Evolutionary conservation across 208 protist species (phyloP), one percentile per base, ranked within the genome.

Genomic region (Acanthamoeba triangularis): DNA sequence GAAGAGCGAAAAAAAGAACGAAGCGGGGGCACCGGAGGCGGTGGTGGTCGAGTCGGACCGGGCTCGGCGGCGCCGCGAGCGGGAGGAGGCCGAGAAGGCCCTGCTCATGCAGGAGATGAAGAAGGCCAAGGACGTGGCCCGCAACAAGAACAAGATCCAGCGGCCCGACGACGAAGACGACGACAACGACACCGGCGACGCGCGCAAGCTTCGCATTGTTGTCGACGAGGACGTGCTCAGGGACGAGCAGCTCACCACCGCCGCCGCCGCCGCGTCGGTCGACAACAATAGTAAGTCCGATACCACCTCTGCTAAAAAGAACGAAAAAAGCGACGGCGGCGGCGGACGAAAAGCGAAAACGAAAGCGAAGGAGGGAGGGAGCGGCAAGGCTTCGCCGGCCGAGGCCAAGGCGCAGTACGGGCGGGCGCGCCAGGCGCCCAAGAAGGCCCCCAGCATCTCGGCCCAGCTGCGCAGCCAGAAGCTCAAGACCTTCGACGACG

Each of bases 401-500:
- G 30, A 28, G 8, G 54, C 6, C 52, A 87, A 61, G 52, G 37
- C 52, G 35, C 56, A 93, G 0, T 41, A 49, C 41, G 74, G 25
- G 85, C 61, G 41, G 14, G 44, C 20, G 28, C 33, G 78, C 41
- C 49, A 7, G 72, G 7, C 33, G 63, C 63, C 78, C 7, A 87
- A 87, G 78, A 87, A 87, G 49, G 28, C 78, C 7, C 78, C 78
- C 78, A 87, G 78, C 78, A 87, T 87, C 49, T 87, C 78, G 47
- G 44, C 78, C n/a, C 78, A 87, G 49, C 33, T 87, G 23, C 41
- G 78, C 13, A 87, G 47, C 78, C 78, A 87, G 52, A 87, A 87
- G 52, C 52, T 87, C n/a, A 87, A 87, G 52, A 87, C 78, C 16
- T 93, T 93, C 23, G 87, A 93, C 65, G 65, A 76, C 87, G n/a